Base-by-base conservation (phyloP, 2,329 filamentous ascomycete species). In the Ascochyta koolunga region DNA sequence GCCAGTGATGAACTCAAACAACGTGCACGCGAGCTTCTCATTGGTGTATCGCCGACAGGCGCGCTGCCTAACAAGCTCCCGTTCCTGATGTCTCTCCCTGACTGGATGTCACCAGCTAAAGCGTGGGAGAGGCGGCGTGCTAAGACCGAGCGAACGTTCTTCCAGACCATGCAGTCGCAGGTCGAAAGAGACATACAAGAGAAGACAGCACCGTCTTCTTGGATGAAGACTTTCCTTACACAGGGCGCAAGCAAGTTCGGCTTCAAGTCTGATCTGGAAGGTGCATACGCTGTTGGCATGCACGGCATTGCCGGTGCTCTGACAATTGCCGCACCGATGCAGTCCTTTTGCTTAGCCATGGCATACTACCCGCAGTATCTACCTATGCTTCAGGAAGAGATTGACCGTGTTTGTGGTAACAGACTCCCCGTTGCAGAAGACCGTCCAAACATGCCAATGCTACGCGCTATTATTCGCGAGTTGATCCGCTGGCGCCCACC, bases 271-370 rank as follows among this genome's bases (percentile, higher is more conserved):
- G 76, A 78, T n/a, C 56, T 76, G 1, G 78, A 80, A 56, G 77
- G 76, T 6, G 76, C 77, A 2, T 79, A 76, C 55, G 76, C 75
- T 43, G 77, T 80, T 15, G 78, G 78, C 6, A 79, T 80, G 78
- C 76, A 79, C 46, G 78, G 77, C 5, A 79, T 80, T 35, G 77
- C 77, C 13, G 78, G 77, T 29, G 77, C 77, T 19, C 62, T 80
- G 7, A 80, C 78, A 2, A 78, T 79, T 29, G 78, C 78, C 1
- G 77, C 77, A 5, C 76, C 77, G 0, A 78, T 80, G 75, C 76
- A 79, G 57, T 76, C 71, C 3, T 80, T 79, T 60, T 78, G 76
- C 54, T 68, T 80, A n/a, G 77, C 77, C 11, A 76, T 80, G 72
- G 72, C 72, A 49, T 67, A 77, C 59, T 76, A 79, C 37, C 77